phyloP scores from a whole-genome alignment of 768 basidiomycete genomes.

The Russula sp. region DNA sequence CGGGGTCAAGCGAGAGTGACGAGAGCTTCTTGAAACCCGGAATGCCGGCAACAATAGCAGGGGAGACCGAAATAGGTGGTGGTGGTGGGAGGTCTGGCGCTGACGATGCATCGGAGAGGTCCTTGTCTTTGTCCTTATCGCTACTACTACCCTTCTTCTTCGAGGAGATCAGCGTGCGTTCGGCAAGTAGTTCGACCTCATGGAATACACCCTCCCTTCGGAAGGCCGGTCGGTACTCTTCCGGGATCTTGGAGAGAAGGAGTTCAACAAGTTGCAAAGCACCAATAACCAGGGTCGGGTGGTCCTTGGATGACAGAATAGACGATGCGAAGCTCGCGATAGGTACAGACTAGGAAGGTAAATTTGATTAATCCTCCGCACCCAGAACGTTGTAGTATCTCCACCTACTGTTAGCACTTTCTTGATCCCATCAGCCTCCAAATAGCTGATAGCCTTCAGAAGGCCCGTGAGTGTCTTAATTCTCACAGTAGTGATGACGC shows the following conservation, averaged over 20 bases:
- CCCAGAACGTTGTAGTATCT: background rate
- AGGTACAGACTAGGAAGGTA: constrained; percentile 65
- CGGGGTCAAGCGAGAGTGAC: constrained; percentile 66
- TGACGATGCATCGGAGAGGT: constrained; percentile 33
- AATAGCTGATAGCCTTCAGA: constrained; percentile 86
- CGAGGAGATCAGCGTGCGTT: constrained; percentile 47
- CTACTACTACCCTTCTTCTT: constrained; percentile 44
- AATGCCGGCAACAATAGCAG: constrained; percentile 37
- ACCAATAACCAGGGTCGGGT: constrained; percentile 75
- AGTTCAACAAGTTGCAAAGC: constrained; percentile 93
- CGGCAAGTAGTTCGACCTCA: constrained; percentile 77
- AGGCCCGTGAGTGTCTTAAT: constrained; percentile 84
- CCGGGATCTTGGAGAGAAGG: constrained; percentile 74
- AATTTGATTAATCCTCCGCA: constrained; percentile 4
- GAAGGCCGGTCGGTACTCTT: constrained; percentile 82
- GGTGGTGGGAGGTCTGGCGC: constrained; percentile 32
- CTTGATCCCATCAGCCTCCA: constrained; percentile 68
- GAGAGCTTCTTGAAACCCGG: constrained; percentile 65
- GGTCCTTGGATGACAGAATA: constrained; percentile 88
- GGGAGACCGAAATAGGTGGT: constrained; percentile 32
- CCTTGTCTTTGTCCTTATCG: constrained; percentile 39
- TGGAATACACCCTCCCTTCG: constrained; percentile 94
- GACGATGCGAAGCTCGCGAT: constrained; percentile 93
- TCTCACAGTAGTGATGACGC: constrained; percentile 80
- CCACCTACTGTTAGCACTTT: constrained; percentile 65